Evolutionary conservation across 805 yeast species (phyloP), one percentile per base, ranked within the genome.

Genomic region (Suhomyces faveliae): DNA sequence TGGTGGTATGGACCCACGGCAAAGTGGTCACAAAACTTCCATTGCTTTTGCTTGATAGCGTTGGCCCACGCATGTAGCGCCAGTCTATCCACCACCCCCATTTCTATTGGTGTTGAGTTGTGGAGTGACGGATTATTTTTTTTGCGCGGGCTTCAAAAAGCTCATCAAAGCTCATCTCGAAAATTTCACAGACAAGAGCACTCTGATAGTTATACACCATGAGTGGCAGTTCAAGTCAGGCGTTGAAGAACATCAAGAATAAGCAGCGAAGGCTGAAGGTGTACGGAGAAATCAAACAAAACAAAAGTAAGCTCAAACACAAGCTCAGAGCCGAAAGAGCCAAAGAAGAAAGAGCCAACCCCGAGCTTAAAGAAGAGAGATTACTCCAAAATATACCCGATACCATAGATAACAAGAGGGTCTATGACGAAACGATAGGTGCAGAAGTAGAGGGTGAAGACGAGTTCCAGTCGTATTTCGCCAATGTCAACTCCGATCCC

Each of bases 331-430:
- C 80, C n/a, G 81, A 83, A 40, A 79, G 97, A 61, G 94, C 95
- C n/a, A 85, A 85, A 60, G 92, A 85, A 53, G 98, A 94, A 67
- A 73, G 85, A 47, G 81, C 78, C 23, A 86, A 91, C 59, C 97
- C 97, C 1, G 89, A 85, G 55, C 68, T 89, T 49, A 87, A 80
- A 62, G 89, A 82, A 47, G 85, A 90, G 62, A 83, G 99, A 66
- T 73, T 92, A 33, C 79, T 81, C 4, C 82, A 77, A 47, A 89
- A 90, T 63, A 81, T 87, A 2, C 89, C 97, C 3, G 82, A 80
- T 20, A 90, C 97, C 4, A 80, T 89, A 44, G 97, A 90, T 57
- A 76, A 81, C 46, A 87, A 87, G 74, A 74, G 97, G 62, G 92
- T 84, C 1, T 90, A 67, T 56, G 97, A 90, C 63, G 97, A 91